These are phyloP conservation scores for Drosera capensis DNA, from an alignment of 148 eudicot genomes.

Conservation along the genomic window DNA sequence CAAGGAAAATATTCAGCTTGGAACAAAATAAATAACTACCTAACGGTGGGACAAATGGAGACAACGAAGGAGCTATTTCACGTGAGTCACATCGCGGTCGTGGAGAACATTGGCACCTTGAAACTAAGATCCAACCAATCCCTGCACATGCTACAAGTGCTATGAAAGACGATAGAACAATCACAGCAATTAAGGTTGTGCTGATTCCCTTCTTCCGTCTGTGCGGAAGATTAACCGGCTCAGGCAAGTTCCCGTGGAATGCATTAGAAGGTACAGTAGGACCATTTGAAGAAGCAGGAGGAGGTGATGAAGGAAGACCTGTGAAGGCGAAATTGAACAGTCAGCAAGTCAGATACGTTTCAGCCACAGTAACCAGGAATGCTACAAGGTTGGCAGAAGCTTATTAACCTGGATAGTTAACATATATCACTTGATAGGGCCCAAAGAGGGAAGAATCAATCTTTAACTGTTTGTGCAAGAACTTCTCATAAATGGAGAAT, in stretches of 20 bases:
- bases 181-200: slow-evolving; percentile 27
- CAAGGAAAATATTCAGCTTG: background rate
- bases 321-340: slow-evolving; percentile 7
- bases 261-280: slow-evolving; percentile 29
- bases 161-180: slow-evolving; percentile 52
- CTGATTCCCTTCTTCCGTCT: slow-evolving; percentile 20
- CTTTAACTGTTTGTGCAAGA: slow-evolving; percentile 47
- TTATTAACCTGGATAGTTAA: slow-evolving; percentile 70
- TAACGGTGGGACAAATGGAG: slow-evolving; percentile 42
- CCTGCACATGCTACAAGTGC: slow-evolving; percentile 42
- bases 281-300: slow-evolving; percentile 32
- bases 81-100: slow-evolving; percentile 11
- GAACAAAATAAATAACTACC: slow-evolving; percentile 33
- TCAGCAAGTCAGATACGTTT: background rate
- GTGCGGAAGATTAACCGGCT: slow-evolving; percentile 59
- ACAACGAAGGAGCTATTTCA: slow-evolving; percentile 17
- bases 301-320: slow-evolving; percentile 96
- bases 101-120: slow-evolving; percentile 22
- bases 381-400: background rate
- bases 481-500: slow-evolving; percentile 44
- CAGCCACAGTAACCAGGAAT: background rate
- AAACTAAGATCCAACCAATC: slow-evolving; percentile 34
- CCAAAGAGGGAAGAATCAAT: slow-evolving; percentile 56
- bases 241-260: slow-evolving; percentile 26
- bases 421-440: slow-evolving; percentile 56